Evolutionary conservation across 2,329 filamentous ascomycete species (phyloP), one percentile per base, ranked within the genome.

Genomic region (Alternaria brassicae): DNA sequence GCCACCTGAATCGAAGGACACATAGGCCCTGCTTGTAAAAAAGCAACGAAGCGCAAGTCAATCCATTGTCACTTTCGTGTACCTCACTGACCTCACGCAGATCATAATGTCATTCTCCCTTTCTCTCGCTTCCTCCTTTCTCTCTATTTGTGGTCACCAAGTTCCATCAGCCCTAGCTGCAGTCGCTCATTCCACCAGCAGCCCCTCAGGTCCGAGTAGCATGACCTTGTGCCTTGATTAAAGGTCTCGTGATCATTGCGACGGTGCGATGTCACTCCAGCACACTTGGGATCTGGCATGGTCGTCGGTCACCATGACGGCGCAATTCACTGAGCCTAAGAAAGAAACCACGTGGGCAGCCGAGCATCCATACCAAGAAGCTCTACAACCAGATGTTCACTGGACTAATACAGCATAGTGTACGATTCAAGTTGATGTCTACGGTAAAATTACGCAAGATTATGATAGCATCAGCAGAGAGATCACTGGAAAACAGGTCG

Each of bases 121-220:
- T 61, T 47, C 36, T 36, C 56, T 30, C 15, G 15, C n/a, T 15
- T 37, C 41, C 55, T 61, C 47, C 36, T 36, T 50, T 30, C 15
- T 15, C n/a, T 15, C 17, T n/a, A 27, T 27, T 36, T 45, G 13
- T 25, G 36, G 32, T 52, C 39, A 57, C 58, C 51, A 47, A 53
- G 58, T 61, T 61, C 61, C 57, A 61, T 45, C 19, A 30, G 49
- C 60, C 57, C 53, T 55, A 55, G 32, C 57, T 63, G 57, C 60
- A 60, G 58, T 52, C 42, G 51, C 53, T 32, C 49, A 44, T 53
- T 50, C 34, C 42, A 55, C 40, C 58, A 47, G 25, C 27, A 27
- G 48, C 49, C 44, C 45, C 45, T 61, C 55, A 55, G 25, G 53
- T 42, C 45, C 30, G 53, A 61, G 51, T 30, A 63, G 61, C 58